These are phyloP conservation scores for Solanum commersonii DNA, from an alignment of 257 asterid genomes.

Conservation along the genomic window DNA sequence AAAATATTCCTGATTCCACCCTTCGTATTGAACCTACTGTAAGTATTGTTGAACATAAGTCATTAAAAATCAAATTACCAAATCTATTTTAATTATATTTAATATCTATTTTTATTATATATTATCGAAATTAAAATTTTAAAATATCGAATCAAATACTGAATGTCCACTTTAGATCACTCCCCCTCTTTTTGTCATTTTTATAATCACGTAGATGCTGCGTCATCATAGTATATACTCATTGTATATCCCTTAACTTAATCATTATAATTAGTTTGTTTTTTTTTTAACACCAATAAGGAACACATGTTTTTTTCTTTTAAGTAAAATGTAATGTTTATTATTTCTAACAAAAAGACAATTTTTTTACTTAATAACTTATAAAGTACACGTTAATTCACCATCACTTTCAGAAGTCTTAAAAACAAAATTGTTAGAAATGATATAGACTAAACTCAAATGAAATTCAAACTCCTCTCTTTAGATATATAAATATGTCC, in stretches of 20 bases:
- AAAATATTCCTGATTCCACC: background rate
- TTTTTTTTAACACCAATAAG: background rate
- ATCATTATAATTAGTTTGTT: background rate
- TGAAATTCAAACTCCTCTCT: background rate
- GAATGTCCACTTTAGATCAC: fast-evolving
- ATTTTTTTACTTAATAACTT: background rate
- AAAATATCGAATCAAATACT: background rate
- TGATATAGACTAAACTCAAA: background rate
- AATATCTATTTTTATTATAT: background rate
- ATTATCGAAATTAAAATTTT: background rate
- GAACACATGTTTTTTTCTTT: background rate
- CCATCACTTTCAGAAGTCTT: background rate
- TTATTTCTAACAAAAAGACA: background rate
- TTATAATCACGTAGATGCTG: background rate
- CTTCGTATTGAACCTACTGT: background rate
- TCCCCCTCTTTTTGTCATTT: background rate
- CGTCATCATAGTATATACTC: background rate
- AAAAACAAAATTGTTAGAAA: background rate
- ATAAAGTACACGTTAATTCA: background rate
- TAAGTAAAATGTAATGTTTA: background rate
- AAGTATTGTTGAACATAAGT: background rate
- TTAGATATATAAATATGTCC: background rate
- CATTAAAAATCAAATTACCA: background rate
- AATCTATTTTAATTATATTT: background rate
- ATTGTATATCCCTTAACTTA: background rate